Percentiles rank a stretch among this genome's conserved stretches.
Evolutionary conservation across 1,284 basidiomycete species (phyloP).

Genomic region (Cryptococcus depauperatus): DNA sequence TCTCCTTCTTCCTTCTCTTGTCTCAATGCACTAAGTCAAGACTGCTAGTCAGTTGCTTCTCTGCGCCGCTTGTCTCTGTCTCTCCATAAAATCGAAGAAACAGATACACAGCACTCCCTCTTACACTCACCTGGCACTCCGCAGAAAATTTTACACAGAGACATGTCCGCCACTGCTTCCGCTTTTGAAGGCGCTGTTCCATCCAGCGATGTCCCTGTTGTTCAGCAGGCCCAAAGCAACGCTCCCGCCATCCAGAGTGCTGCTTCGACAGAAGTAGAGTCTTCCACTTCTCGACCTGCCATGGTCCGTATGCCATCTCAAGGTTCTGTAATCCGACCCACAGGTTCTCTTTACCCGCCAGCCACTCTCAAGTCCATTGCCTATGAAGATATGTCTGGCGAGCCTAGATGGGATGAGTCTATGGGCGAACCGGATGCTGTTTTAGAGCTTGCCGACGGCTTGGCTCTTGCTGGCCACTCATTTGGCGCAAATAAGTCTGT

Average conservation of each 20-base stretch:
- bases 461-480: constrained; percentile 78
- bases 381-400: constrained; percentile 27
- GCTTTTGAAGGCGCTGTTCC: constrained; percentile 28
- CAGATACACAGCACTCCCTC: constrained; percentile 2
- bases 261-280: constrained; percentile 20
- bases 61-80: too few relatives aligned
- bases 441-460: constrained; percentile 85
- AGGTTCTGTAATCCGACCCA: constrained; percentile 17
- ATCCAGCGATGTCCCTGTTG: constrained; percentile 18
- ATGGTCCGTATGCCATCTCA: constrained; percentile 8
- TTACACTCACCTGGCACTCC: too few relatives aligned
- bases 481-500: constrained; percentile 93
- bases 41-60: constrained; percentile 1
- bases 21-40: constrained; percentile 7
- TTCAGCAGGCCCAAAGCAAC: constrained; percentile 18
- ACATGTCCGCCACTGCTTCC: constrained; percentile 10
- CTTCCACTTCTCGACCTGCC: too few relatives aligned
- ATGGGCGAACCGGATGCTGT: constrained; percentile 52
- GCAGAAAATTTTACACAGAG: not conserved
- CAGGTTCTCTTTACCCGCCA: constrained; percentile 40
- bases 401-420: constrained; percentile 33
- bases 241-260: constrained; percentile 20
- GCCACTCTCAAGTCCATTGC: constrained; percentile 42
- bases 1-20: constrained; percentile 8
- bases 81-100: constrained; percentile 4